phyloP scores from a whole-genome alignment of 805 yeast species.

The Torulaspora microellipsoides region DNA sequence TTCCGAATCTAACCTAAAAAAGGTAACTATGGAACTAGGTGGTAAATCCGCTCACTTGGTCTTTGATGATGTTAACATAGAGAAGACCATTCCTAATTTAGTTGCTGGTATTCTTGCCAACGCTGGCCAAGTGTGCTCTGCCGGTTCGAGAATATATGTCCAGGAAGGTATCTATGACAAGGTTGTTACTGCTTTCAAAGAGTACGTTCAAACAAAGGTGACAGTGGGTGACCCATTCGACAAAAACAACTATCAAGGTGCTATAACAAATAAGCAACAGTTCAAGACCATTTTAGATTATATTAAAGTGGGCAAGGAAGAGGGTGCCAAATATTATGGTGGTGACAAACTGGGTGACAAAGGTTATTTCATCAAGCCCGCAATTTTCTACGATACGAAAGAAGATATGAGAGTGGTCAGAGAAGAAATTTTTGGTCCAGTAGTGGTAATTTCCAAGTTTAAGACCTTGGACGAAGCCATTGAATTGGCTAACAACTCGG shows the following conservation, averaged over 20 bases:
- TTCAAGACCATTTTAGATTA: conserved; percentile 63
- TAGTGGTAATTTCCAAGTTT: conserved; percentile 66
- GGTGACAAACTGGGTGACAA: conserved; percentile 60
- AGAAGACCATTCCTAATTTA: conserved; percentile 46
- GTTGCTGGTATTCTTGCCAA: conserved; percentile 69
- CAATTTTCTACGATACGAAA: conserved; percentile 64
- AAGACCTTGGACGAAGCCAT: conserved; percentile 63
- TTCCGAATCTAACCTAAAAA: conserved; percentile 68
- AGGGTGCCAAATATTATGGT: conserved; percentile 69
- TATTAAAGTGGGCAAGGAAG: conserved; percentile 60
- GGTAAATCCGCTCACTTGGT: conserved; percentile 79
- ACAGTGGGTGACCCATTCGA: conserved; percentile 77
- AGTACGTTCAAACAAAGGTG: conserved; percentile 48
- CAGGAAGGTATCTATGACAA: conserved; percentile 69
- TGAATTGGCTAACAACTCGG: conserved; percentile 61
- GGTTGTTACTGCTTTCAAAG: conserved; percentile 53
- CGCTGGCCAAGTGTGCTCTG: conserved; percentile 80
- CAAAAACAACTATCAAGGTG: conserved; percentile 65
- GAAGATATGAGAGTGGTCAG: conserved; percentile 58
- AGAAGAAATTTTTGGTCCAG: conserved; percentile 82
- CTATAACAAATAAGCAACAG: conserved; percentile 69
- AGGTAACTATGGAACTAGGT: conserved; percentile 77
- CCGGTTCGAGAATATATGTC: conserved; percentile 74
- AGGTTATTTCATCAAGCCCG: conserved; percentile 72
- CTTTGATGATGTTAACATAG: conserved; percentile 62